A percentile compares a stretch with the other conserved stretches of the same genome.
Evolutionary conservation across 768 basidiomycete species (phyloP).

Genomic region (Suillus subalutaceus): DNA sequence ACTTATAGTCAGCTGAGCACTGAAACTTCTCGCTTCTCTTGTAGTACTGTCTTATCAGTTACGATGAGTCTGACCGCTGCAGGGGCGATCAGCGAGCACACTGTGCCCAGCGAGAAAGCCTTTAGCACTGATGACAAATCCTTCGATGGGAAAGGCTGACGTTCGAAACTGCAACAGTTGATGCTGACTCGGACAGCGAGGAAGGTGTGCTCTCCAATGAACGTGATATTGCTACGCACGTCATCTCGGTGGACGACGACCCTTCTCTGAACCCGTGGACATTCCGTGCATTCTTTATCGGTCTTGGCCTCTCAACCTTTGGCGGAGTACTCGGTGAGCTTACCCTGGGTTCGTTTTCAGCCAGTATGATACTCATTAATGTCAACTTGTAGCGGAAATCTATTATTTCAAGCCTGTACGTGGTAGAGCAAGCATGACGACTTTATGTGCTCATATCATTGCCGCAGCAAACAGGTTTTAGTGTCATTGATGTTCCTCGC

Average conservation of each 20-base stretch:
- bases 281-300: slow-evolving; percentile 48
- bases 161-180: slow-evolving; percentile 33
- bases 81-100: too few species aligned
- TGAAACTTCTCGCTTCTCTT: too few species aligned
- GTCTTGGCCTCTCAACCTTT: slow-evolving; percentile 48
- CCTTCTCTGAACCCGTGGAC: slow-evolving; percentile 50
- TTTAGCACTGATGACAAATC: slow-evolving; percentile 27
- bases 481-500: slow-evolving; percentile 54
- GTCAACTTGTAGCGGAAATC: slow-evolving; percentile 41
- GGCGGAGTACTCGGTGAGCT: slow-evolving; percentile 48
- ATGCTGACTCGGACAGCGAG: slow-evolving; percentile 21
- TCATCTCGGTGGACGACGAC: slow-evolving; percentile 42
- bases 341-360: slow-evolving; percentile 13
- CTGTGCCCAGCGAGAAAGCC: neutral
- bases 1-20: too few species aligned
- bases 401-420: slow-evolving; percentile 57
- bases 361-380: slow-evolving; percentile 9
- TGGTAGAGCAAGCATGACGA: neutral
- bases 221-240: slow-evolving; percentile 34
- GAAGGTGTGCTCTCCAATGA: slow-evolving; percentile 41
- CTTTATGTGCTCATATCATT: slow-evolving; percentile 3
- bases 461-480: slow-evolving; percentile 47
- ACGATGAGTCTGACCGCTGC: too few species aligned
- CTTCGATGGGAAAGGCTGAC: slow-evolving; percentile 32
- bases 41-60: too few species aligned